Evolutionary conservation across 352 stramenopile species (phyloP), one percentile per base, ranked within the genome.

Genomic region (Lagenidium sp.): DNA sequence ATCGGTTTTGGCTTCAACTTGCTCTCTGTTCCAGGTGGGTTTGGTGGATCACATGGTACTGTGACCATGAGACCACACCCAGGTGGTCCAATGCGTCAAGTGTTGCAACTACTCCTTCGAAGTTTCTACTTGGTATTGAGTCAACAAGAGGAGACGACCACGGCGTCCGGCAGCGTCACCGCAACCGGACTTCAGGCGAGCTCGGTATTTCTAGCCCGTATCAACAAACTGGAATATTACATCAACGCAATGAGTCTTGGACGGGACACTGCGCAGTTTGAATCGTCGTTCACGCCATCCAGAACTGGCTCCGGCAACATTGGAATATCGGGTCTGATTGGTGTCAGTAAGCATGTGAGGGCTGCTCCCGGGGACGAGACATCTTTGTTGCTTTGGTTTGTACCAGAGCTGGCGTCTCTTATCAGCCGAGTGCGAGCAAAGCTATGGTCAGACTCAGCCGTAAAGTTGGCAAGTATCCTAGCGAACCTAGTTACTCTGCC

Each of bases 221-320:
- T 91, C 36, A 85, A 85, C 57, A 88, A 89, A 49, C 60, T 92
- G 3, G 79, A 89, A 49, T 89, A 92, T 51, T 92, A 88, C 50
- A 71, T 88, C 21, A 81, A 92, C 36, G 65, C 72, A 0, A 83
- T 92, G 71, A 68, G 72, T 6, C 54, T 92, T 12, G 75, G 72
- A 3, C 70, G 81, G 18, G 78, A 89, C 20, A 68, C 68, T 18
- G 67, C 72, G 26, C 72, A 85, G 47, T 82, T 79, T 35, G 73
- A 86, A 30, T 86, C 76, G 18, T 78, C 68, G 19, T 89, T 89
- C 44, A 77, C 72, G 2, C 76, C 76, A 15, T 80, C 65, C 36
- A 56, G 71, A 40, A 34, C 19, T 12, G 51, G 30, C 20, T 48
- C 57, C 10, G 63, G 65, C 4, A 78, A 70, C 43, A 46, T 43